Evolutionary conservation across 2,329 filamentous ascomycete species (phyloP).

Genomic region (Aspergillus pseudotamarii): DNA sequence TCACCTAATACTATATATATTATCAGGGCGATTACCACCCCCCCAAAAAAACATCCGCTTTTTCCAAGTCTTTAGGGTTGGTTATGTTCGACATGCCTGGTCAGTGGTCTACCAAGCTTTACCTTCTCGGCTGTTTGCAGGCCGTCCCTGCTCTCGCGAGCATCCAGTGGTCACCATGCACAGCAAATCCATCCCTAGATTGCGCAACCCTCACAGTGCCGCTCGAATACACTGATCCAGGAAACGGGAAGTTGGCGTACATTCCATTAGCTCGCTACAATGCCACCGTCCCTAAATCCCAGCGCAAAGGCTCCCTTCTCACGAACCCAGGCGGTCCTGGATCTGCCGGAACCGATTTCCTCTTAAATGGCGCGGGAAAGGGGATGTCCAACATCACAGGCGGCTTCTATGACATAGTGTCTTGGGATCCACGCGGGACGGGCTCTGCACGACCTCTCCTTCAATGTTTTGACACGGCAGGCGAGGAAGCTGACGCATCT

Average conservation of each 20-base stretch:
- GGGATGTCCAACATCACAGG: neutral
- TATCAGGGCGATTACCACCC: no score
- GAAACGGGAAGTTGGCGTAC: neutral
- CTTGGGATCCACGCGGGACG: conserved; percentile 12
- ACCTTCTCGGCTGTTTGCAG: neutral
- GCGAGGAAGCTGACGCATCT: neutral
- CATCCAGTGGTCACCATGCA: conserved; percentile 7
- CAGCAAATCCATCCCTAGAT: conserved; percentile 5
- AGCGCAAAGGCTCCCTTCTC: neutral
- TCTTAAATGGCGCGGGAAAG: neutral
- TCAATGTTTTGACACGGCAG: conserved; percentile 1
- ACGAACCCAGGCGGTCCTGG: neutral
- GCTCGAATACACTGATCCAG: conserved; percentile 10
- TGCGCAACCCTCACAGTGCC: conserved; percentile 10
- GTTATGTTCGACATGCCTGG: neutral
- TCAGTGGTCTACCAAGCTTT: neutral
- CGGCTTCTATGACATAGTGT: conserved; percentile 8
- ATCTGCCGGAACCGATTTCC: neutral
- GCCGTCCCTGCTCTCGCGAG: neutral
- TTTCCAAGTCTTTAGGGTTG: neutral
- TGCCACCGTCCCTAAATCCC: neutral
- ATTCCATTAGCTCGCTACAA: neutral
- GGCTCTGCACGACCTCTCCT: conserved; percentile 5
- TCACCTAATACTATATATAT: neutral
- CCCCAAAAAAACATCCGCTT: no score